phyloP scores from a whole-genome alignment of 192 early-diverging fungal species.

The Diversispora epigaea region DNA sequence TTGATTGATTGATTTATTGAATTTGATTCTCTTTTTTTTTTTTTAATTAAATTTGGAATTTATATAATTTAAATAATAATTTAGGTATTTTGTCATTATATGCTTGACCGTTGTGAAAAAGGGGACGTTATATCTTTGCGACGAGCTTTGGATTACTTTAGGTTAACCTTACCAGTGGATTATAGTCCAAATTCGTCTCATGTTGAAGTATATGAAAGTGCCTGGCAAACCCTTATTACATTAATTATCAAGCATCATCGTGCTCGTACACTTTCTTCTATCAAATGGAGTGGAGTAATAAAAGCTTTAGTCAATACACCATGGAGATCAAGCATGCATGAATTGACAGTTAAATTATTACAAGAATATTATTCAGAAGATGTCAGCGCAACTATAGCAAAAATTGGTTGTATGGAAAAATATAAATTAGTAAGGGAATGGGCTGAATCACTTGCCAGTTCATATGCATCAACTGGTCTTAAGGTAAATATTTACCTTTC shows the following conservation, averaged over 20 bases:
- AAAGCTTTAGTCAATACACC: constrained; percentile 6
- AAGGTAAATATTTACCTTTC: neutral
- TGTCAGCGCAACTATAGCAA: neutral
- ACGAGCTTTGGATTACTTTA: neutral
- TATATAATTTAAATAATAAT: neutral
- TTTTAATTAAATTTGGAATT: neutral
- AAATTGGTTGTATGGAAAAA: neutral
- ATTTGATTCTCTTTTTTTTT: too few species aligned
- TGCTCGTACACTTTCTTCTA: constrained; percentile 9
- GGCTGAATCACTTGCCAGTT: neutral
- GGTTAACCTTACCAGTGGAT: neutral
- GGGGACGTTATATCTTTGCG: neutral
- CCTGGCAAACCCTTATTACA: neutral
- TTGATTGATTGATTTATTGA: too few species aligned
- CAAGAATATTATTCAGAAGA: constrained; percentile 15
- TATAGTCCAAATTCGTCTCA: neutral
- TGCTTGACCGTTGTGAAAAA: constrained; percentile 1
- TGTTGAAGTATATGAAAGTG: constrained; percentile 17
- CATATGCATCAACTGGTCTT: neutral
- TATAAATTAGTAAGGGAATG: constrained; percentile 4
- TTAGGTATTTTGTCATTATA: constrained; percentile 15
- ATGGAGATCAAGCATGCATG: constrained; percentile 16
- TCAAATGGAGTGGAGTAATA: constrained; percentile 6
- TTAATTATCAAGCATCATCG: constrained; percentile 8
- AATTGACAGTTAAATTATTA: constrained; percentile 3